Conservation (phyloP, 495 filamentous ascomycete genomes). For the Penicillium coffeae region DNA sequence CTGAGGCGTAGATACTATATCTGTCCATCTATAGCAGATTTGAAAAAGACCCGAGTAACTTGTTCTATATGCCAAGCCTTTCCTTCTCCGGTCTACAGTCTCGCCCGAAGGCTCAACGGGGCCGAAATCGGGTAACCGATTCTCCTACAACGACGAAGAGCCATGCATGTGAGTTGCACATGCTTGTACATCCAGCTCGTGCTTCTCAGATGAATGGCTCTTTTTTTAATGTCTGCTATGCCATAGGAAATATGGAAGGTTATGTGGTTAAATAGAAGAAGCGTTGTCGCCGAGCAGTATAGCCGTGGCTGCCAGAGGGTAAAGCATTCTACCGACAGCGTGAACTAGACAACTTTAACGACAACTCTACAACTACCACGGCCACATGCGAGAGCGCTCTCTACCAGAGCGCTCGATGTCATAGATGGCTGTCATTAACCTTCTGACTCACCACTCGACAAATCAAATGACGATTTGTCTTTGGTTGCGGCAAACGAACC, state of each 20-base stretch:
- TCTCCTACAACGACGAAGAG: background rate
- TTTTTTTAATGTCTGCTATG: no score
- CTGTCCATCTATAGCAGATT: no score
- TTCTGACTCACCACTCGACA: constrained; percentile 8
- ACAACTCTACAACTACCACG: no score
- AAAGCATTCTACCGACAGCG: constrained; percentile 22
- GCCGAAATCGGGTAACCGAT: constrained; percentile 27
- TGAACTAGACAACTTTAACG: no score
- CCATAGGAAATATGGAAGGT: no score
- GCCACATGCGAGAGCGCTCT: background rate
- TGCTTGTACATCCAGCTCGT: background rate
- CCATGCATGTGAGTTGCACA: background rate
- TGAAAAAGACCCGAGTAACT: no score
- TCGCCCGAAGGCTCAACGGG: no score
- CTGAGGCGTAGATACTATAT: no score
- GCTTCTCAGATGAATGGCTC: no score
- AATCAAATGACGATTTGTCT: constrained; percentile 9
- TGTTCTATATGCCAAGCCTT: constrained; percentile 6
- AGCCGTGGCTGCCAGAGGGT: no score
- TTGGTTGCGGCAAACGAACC: constrained; percentile 13
- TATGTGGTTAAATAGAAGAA: no score
- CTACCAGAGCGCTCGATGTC: background rate
- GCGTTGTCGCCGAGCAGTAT: no score
- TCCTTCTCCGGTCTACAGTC: background rate
- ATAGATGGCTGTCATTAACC: background rate